Conservation (phyloP, 345 rosid species). For the Clausena lansium region DNA sequence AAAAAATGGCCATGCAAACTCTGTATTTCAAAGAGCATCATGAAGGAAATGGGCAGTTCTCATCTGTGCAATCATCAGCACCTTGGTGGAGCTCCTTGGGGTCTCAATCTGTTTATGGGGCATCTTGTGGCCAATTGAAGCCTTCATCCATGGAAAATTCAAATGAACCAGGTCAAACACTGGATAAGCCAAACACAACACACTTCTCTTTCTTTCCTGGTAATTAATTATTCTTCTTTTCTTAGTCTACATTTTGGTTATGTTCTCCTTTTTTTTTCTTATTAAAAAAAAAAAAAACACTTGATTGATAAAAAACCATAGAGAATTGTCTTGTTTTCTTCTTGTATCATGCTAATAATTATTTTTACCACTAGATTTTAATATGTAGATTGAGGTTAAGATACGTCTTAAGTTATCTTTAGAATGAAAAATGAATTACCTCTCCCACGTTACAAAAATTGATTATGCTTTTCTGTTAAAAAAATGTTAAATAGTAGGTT, state of each 20-base stretch:
- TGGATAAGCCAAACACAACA: constrained; percentile 38
- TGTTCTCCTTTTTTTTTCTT: constrained; percentile 4
- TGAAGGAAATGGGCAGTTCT: constrained; percentile 57
- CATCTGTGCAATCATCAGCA: constrained; percentile 44
- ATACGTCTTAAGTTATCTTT: neutral
- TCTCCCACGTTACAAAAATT: neutral
- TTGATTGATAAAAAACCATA: neutral
- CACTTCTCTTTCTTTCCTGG: constrained; percentile 69
- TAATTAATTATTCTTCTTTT: constrained; percentile 21
- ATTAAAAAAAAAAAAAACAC: neutral
- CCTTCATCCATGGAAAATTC: constrained; percentile 37
- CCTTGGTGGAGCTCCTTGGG: constrained; percentile 71
- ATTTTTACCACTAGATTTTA: neutral
- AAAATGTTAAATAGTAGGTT: neutral
- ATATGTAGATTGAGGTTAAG: neutral
- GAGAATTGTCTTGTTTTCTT: neutral
- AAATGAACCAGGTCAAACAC: constrained; percentile 32
- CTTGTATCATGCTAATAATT: neutral
- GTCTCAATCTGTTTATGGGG: constrained; percentile 50
- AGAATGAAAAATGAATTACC: neutral
- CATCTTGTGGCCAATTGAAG: constrained; percentile 45
- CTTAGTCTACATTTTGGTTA: neutral
- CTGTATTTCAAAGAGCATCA: constrained; percentile 58
- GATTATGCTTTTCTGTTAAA: neutral
- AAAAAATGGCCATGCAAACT: constrained; percentile 77